phyloP scores from a whole-genome alignment of 805 yeast genomes.

The Pichia thaimueangensis region DNA sequence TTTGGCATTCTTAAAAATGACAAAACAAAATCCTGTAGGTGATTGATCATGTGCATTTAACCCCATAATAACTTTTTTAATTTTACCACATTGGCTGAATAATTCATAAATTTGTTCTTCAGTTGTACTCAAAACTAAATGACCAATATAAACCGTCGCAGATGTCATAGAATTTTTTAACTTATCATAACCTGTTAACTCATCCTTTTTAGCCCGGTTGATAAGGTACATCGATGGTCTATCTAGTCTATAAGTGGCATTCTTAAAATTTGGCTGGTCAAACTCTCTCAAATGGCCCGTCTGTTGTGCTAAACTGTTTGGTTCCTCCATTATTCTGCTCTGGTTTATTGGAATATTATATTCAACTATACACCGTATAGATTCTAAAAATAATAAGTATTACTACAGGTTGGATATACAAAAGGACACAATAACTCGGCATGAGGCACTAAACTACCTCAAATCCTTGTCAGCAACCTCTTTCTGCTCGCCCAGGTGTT shows the following conservation, averaged over 20 bases:
- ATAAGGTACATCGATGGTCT: conserved; percentile 65
- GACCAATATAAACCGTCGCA: conserved; percentile 85
- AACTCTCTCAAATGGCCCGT: conserved; percentile 34
- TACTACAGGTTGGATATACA: not conserved
- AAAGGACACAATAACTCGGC: not conserved
- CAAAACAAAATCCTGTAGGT: conserved; percentile 96
- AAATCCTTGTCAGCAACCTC: conserved; percentile 7
- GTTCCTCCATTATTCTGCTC: conserved; percentile 4
- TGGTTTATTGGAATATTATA: too few species aligned
- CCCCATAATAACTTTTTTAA: conserved; percentile 86
- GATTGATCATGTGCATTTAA: conserved; percentile 83
- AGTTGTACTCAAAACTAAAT: conserved; percentile 81
- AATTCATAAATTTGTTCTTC: conserved; percentile 92
- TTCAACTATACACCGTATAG: too few species aligned
- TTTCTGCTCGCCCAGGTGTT: conserved; percentile 59
- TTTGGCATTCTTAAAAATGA: conserved; percentile 59
- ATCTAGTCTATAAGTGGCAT: conserved; percentile 63
- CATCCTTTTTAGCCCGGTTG: conserved; percentile 53
- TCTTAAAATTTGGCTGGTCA: conserved; percentile 48
- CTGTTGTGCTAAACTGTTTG: conserved; percentile 1
- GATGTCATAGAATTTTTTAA: conserved; percentile 60
- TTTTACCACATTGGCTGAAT: conserved; percentile 74
- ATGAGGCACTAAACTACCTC: not conserved
- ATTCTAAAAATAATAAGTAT: too few species aligned
- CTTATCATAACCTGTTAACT: conserved; percentile 49